These are phyloP conservation scores for Amaranthus palmeri DNA, from an alignment of 148 eudicot genomes.

Conservation along the genomic window DNA sequence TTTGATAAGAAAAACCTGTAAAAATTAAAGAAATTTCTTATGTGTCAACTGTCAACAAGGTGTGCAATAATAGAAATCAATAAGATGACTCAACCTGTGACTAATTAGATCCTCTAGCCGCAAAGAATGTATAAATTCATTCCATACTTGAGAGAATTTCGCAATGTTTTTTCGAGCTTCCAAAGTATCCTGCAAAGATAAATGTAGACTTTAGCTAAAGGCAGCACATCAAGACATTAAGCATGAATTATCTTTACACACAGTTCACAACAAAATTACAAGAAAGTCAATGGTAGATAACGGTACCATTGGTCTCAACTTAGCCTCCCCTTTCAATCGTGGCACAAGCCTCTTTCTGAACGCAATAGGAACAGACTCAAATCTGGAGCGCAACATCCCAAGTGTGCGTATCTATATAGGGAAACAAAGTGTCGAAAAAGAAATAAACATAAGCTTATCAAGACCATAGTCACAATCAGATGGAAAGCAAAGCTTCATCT, in stretches of 20 bases:
- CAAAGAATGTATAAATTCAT: constrained; percentile 84
- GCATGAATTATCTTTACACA: too few species aligned
- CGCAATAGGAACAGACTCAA: constrained; percentile 86
- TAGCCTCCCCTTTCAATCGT: constrained; percentile 37
- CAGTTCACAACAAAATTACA: constrained; percentile 5
- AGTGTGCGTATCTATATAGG: constrained; percentile 80
- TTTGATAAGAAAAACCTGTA: constrained; percentile 1
- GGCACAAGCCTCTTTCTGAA: constrained; percentile 84
- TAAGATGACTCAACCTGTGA: constrained; percentile 51
- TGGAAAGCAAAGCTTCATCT: constrained; percentile 7
- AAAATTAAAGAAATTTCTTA: neutral
- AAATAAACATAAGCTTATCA: constrained; percentile 3
- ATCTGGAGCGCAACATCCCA: constrained; percentile 97
- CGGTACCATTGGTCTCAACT: constrained; percentile 43
- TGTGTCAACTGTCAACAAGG: too few species aligned
- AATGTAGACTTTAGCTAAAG: constrained; percentile 4
- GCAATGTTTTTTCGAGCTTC: constrained; percentile 64
- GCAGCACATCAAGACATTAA: constrained; percentile 2
- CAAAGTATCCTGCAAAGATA: constrained; percentile 38
- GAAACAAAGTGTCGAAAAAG: constrained; percentile 8
- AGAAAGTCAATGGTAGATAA: constrained; percentile 10
- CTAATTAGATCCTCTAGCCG: constrained; percentile 86
- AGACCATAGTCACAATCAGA: neutral
- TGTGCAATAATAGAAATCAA: neutral
- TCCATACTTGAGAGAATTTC: constrained; percentile 97